A percentile compares a stretch with the other conserved stretches of the same genome.
These are phyloP conservation scores for Dryas drummondii DNA, from an alignment of 306 rosid species.

Conservation along the genomic window DNA sequence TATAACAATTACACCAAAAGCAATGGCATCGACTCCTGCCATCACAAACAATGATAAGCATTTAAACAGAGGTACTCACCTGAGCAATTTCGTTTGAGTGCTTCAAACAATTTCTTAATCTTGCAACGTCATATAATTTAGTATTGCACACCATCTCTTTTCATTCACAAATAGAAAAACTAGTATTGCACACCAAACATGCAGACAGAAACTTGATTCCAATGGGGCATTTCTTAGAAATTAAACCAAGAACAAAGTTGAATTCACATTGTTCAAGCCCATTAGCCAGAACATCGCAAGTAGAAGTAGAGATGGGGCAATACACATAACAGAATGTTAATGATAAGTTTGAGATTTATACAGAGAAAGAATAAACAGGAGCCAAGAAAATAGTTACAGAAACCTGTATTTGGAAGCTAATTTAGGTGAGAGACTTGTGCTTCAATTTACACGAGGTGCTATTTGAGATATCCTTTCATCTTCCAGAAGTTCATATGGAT, in stretches of 20 bases:
- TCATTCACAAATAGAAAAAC: too few species aligned
- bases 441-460: slow-evolving; percentile 68
- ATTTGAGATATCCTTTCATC: slow-evolving; percentile 87
- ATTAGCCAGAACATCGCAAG: background rate
- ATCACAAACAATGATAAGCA: too few species aligned
- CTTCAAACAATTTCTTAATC: too few species aligned
- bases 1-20: too few species aligned
- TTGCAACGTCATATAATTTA: too few species aligned
- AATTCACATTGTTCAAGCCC: background rate
- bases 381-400: slow-evolving; percentile 18
- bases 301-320: slow-evolving; percentile 26
- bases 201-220: background rate
- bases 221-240: background rate
- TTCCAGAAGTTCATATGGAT: slow-evolving; percentile 86
- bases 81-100: too few species aligned
- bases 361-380: slow-evolving; percentile 15
- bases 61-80: too few species aligned
- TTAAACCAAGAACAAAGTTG: background rate
- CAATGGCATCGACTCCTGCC: too few species aligned
- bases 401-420: slow-evolving; percentile 12
- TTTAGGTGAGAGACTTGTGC: slow-evolving; percentile 5
- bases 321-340: slow-evolving; percentile 16
- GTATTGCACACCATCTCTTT: too few species aligned
- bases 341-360: slow-evolving; percentile 14
- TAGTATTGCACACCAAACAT: too few species aligned